Conservation (phyloP, 2,329 filamentous ascomycete genomes). For the Sclerotiophoma versabilis region DNA sequence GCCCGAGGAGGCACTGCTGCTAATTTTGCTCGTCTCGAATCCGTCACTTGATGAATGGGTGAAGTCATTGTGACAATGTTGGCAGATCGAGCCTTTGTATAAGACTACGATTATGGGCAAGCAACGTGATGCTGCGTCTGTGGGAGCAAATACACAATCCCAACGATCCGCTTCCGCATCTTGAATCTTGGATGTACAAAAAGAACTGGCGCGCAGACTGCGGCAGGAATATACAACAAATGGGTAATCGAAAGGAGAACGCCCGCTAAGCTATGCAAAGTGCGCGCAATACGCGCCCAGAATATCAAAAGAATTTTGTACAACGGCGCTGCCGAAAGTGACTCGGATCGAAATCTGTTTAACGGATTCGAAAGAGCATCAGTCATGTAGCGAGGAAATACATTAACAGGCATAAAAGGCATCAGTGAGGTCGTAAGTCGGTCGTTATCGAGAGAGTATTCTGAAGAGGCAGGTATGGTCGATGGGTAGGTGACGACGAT, state of each 20-base stretch:
- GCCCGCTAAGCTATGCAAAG: constrained; percentile 45
- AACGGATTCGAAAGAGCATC: constrained; percentile 27
- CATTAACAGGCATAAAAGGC: constrained; percentile 17
- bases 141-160: constrained; percentile 8
- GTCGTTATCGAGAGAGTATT: constrained; percentile 29
- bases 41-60: neutral
- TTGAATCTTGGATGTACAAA: constrained; percentile 13
- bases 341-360: constrained; percentile 26
- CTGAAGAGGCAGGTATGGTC: constrained; percentile 13
- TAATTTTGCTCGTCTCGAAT: neutral
- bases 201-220: constrained; percentile 9
- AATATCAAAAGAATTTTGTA: constrained; percentile 30
- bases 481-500: constrained; percentile 4
- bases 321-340: constrained; percentile 30
- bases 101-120: constrained; percentile 17
- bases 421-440: constrained; percentile 21
- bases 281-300: constrained; percentile 23
- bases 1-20: neutral
- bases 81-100: constrained; percentile 3
- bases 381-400: constrained; percentile 16
- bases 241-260: constrained; percentile 30
- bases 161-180: constrained; percentile 4
- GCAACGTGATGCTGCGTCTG: constrained; percentile 8
- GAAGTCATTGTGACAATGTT: neutral
- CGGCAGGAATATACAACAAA: constrained; percentile 19